Base-by-base conservation (phyloP, 768 basidiomycete genomes). In the Suillus variegatus region DNA sequence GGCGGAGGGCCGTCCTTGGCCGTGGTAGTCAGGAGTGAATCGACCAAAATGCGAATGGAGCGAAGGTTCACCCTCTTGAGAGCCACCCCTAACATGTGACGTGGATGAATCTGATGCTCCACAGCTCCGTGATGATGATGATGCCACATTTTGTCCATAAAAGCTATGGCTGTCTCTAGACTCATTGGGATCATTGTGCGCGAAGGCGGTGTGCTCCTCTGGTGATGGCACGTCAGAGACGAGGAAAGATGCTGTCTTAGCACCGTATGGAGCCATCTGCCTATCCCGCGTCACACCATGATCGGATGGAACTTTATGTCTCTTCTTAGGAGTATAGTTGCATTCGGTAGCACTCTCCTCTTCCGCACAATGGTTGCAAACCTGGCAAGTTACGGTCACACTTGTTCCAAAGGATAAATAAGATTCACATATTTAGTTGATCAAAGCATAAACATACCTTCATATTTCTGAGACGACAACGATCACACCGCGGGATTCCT, bases 301-400 rank as follows among this genome's bases (percentile, higher is more conserved):
- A 63, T 84, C 85, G 32, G 78, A 73, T 20, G 82, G 82, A 47
- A 83, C 82, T 71, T 83, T 89, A 69, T 84, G 84, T 63, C 88
- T 79, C 69, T 88, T 89, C 77, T 91, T 90, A 10, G 89, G 89
- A 43, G 89, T 89, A 71, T 91, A 90, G 70, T 89, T 88, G 75
- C 89, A 90, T 57, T 86, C 84, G 18, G 77, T 75, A 46, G 81
- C 82, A 58, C 83, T 80, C 65, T 82, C 79, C 57, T 85, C 85
- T 46, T 80, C 76, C 4, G 69, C 79, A 64, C 89, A 91, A 65
- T 89, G 85, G 69, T 89, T 89, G 76, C 89, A 91, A 35, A 88
- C 81, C 0, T n/a, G 89, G 89, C 49, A 90, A 79, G 72, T 87
- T 89, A 60, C 90, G 82, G 73, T 91, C 90, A 73, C 89, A 91